Evolutionary conservation across 352 stramenopile species (phyloP).

Genomic region (Phytophthora syringae): DNA sequence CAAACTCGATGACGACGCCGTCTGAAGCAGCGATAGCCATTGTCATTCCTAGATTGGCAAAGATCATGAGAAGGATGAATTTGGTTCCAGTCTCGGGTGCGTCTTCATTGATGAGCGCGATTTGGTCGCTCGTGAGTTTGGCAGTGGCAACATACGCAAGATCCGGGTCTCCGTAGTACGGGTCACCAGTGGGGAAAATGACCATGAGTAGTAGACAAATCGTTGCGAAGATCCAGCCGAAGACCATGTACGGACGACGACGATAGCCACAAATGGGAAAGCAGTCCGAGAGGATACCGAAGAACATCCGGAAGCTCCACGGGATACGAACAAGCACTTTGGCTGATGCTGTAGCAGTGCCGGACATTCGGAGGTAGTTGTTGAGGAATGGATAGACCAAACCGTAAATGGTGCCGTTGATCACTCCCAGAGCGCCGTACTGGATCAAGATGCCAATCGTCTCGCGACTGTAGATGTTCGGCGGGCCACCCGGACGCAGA

Average conservation of each 20-base stretch:
- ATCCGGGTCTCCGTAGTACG: too few relatives aligned
- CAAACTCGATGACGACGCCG: slow-evolving; percentile 60
- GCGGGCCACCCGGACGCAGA: slow-evolving; percentile 38
- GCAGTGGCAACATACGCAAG: slow-evolving; percentile 28
- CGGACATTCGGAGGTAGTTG: slow-evolving; percentile 48
- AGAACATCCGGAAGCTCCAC: slow-evolving; percentile 81
- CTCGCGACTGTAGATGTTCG: slow-evolving; percentile 45
- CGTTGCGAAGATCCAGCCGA: slow-evolving; percentile 58
- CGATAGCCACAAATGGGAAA: slow-evolving; percentile 83
- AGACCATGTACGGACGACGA: too few relatives aligned
- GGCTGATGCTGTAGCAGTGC: slow-evolving; percentile 42
- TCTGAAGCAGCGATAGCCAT: slow-evolving; percentile 52
- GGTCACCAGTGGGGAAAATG: slow-evolving; percentile 32
- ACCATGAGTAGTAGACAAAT: slow-evolving; percentile 43
- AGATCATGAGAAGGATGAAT: slow-evolving; percentile 65
- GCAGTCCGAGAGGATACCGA: slow-evolving; percentile 83
- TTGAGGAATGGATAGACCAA: slow-evolving; percentile 50
- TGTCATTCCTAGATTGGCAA: slow-evolving; percentile 56
- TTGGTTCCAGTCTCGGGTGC: slow-evolving; percentile 48
- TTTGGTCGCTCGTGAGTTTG: slow-evolving; percentile 43
- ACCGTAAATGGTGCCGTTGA: slow-evolving; percentile 54
- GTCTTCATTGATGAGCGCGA: slow-evolving; percentile 49
- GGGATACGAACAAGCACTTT: slow-evolving; percentile 49
- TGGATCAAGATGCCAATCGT: slow-evolving; percentile 51
- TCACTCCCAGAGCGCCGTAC: slow-evolving; percentile 50